Base-by-base conservation (phyloP, 805 yeast genomes). In the Saturnispora besseyi region DNA sequence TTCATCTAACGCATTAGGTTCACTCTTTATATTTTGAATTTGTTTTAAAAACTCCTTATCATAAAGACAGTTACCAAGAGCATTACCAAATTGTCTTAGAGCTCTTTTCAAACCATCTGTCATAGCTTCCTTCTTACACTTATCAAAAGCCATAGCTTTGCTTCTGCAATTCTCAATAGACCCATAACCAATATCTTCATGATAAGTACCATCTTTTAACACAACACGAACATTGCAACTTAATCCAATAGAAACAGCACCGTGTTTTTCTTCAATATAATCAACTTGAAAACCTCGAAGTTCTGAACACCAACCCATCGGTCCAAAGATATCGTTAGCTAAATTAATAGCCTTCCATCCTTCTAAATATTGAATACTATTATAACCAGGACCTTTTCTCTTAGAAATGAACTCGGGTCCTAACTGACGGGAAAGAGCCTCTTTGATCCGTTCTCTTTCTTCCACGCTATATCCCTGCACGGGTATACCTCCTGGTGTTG, bases 51-150 rank as follows among this genome's bases (percentile, higher is more conserved):
- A 82, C 46, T 78, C 79, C 57, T 82, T 82, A 61, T 86, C 95
- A 58, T 86, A 86, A n/a, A 86, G 73, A 65, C 95, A 86, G 59
- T 86, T 86, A 1, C 95, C 95, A 60, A 86, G 66, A 0, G 86
- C 81, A 56, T 82, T 78, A 36, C 95, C 96, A 60, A 88, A 87
- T 55, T 84, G 81, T 53, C 95, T 70, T 48, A 90, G 69, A 12
- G 91, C 82, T 45, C 93, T 71, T 65, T 88, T 89, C 51, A 84
- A 66, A 0, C 86, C 96, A 63, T 86, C 90, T 0, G 90, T 84
- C n/a, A 83, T 76, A 0, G 96, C 93, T 58, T 85, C 93, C 58
- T 87, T 86, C 62, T 80, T 82, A 50, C 95, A 84, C 61, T 86
- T 88, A 48, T 80, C 87, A 62, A 77, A 83, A 0, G 95, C 91